A percentile compares a stretch with the other conserved stretches of the same genome.
These are phyloP conservation scores for Agrocybe chaxingu DNA, from an alignment of 768 basidiomycete species.

Conservation along the genomic window DNA sequence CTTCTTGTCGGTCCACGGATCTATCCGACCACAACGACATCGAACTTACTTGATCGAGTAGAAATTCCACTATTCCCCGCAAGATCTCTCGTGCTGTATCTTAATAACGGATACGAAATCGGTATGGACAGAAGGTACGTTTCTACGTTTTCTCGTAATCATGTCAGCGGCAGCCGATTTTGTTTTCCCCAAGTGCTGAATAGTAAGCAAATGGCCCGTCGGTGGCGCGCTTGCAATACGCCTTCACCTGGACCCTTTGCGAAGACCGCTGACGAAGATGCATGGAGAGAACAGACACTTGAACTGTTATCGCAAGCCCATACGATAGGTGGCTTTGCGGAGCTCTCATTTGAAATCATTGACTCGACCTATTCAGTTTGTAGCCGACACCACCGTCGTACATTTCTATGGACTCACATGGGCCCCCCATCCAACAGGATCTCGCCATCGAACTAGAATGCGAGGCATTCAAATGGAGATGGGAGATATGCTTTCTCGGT, in stretches of 20 bases:
- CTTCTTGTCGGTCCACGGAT: conserved; percentile 56
- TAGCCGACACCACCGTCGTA: conserved; percentile 4
- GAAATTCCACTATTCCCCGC: conserved; percentile 62
- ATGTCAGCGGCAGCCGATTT: neutral
- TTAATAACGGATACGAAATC: conserved; percentile 72
- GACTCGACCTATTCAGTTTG: conserved; percentile 49
- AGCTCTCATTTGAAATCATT: conserved; percentile 56
- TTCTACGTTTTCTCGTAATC: neutral
- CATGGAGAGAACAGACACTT: conserved; percentile 56
- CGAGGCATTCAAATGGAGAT: conserved; percentile 69
- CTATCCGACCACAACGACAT: conserved; percentile 4
- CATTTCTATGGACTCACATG: conserved; percentile 1
- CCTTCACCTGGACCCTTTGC: conserved; percentile 24
- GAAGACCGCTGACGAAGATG: conserved; percentile 47
- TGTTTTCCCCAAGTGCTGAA: conserved; percentile 39
- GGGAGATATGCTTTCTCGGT: conserved; percentile 70
- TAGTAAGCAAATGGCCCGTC: conserved; percentile 57
- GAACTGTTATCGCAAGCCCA: conserved; percentile 57
- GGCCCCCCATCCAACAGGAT: conserved; percentile 44
- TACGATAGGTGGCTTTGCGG: conserved; percentile 56
- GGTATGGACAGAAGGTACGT: conserved; percentile 72
- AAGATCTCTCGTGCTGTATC: conserved; percentile 56
- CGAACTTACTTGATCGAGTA: conserved; percentile 23
- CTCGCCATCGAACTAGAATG: conserved; percentile 59
- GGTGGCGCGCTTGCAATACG: conserved; percentile 66